Percentiles rank a stretch among this genome's conserved stretches.
Conservation (phyloP, 2,329 filamentous ascomycete genomes). For the Penicillium expansum region DNA sequence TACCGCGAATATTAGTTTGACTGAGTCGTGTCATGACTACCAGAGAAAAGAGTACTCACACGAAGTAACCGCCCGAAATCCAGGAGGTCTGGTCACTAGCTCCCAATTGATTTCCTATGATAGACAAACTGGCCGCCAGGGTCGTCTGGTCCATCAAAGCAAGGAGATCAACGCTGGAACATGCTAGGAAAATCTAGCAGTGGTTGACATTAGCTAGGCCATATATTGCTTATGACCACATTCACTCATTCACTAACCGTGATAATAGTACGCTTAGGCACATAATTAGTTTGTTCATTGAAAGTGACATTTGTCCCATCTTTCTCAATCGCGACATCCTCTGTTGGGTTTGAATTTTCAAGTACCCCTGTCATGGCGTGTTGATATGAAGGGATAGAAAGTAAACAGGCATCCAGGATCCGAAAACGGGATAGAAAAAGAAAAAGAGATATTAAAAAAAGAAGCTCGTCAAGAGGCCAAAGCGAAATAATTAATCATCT, state of each 20-base stretch:
- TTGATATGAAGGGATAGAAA: background rate
- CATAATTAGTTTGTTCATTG: slow-evolving; percentile 58
- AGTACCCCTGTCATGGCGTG: slow-evolving; percentile 18
- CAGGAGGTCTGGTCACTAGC: slow-evolving; percentile 53
- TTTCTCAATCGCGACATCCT: slow-evolving; percentile 6
- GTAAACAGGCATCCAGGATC: background rate
- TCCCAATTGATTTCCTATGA: slow-evolving; percentile 52
- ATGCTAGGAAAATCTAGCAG: slow-evolving; percentile 56
- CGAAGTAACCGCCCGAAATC: slow-evolving; percentile 57
- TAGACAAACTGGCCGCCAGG: slow-evolving; percentile 54
- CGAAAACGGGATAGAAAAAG: background rate
- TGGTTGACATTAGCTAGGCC: background rate
- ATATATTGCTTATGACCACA: background rate
- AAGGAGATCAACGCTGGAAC: slow-evolving; percentile 54
- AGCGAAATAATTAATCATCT: background rate
- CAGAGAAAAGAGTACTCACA: slow-evolving; percentile 41
- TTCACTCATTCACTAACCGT: slow-evolving; percentile 43
- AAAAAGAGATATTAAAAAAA: background rate
- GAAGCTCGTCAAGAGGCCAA: background rate
- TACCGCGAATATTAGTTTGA: slow-evolving; percentile 30
- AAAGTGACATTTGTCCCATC: slow-evolving; percentile 32
- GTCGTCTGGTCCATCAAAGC: slow-evolving; percentile 60
- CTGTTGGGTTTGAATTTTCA: slow-evolving; percentile 4
- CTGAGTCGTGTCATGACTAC: background rate
- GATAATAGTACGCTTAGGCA: slow-evolving; percentile 51